Conservation (phyloP, 768 basidiomycete genomes). For the Auriscalpium vulgare region DNA sequence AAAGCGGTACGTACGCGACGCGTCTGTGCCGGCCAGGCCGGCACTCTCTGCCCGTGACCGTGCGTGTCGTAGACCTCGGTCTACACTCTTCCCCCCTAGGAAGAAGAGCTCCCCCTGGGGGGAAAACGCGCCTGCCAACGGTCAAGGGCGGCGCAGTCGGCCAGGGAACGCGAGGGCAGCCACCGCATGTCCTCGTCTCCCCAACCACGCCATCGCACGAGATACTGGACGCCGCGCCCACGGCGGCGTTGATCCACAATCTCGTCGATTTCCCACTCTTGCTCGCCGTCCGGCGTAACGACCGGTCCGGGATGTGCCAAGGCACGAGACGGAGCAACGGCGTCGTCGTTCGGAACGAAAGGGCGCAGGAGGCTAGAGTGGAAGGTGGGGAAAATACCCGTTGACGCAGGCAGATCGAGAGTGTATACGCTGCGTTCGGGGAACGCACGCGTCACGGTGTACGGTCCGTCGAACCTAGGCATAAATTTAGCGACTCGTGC, state of each 20-base stretch:
- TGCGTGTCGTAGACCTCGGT: too few relatives aligned
- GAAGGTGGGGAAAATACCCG: not conserved
- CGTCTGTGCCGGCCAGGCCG: too few relatives aligned
- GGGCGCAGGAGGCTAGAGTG: not conserved
- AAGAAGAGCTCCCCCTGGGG: too few relatives aligned
- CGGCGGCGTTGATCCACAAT: not conserved
- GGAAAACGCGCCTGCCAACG: too few relatives aligned
- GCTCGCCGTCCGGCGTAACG: too few relatives aligned
- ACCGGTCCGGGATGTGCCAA: not conserved
- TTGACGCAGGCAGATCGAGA: not conserved
- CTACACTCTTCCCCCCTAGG: too few relatives aligned
- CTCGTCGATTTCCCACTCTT: not conserved
- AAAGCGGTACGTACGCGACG: too few relatives aligned
- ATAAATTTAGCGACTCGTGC: constrained; percentile 35
- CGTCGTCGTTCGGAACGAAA: not conserved
- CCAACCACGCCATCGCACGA: not conserved
- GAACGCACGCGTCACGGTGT: constrained; percentile 12
- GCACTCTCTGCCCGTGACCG: too few relatives aligned
- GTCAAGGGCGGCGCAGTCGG: too few relatives aligned
- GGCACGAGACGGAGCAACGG: not conserved
- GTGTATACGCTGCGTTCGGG: constrained; percentile 15
- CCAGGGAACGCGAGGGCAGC: too few relatives aligned
- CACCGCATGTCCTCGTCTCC: not conserved
- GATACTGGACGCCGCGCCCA: not conserved
- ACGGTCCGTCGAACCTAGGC: constrained; percentile 26